phyloP scores from a whole-genome alignment of 495 filamentous ascomycete genomes.

The Amphirosellinia nigrospora region DNA sequence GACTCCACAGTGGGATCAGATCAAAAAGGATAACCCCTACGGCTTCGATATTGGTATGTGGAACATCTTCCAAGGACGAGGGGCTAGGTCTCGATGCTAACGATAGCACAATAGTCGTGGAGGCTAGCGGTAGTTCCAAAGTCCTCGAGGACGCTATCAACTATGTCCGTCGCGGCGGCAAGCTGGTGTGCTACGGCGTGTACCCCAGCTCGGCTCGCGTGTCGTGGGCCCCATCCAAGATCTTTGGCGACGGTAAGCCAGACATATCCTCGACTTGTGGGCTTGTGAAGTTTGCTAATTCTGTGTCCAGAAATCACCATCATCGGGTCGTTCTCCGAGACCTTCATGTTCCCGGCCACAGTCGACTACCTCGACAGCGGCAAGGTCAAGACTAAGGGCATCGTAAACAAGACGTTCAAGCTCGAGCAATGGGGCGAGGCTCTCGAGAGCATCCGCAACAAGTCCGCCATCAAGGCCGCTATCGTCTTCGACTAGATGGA shows the following conservation, averaged over 20 bases:
- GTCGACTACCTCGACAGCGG: constrained; percentile 71
- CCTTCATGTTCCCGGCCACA: constrained; percentile 75
- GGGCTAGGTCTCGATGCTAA: constrained; percentile 18
- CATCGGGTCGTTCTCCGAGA: constrained; percentile 71
- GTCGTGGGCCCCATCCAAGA: constrained; percentile 70
- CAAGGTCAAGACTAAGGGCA: constrained; percentile 65
- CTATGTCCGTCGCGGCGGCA: constrained; percentile 71
- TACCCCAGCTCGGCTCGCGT: constrained; percentile 67
- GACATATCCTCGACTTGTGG: neutral
- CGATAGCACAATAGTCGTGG: constrained; percentile 39
- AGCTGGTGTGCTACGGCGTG: constrained; percentile 70
- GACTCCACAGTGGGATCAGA: constrained; percentile 61
- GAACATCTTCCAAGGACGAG: constrained; percentile 37
- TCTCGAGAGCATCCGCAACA: constrained; percentile 64
- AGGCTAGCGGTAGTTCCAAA: constrained; percentile 68
- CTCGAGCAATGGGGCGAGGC: constrained; percentile 61
- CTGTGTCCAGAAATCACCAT: constrained; percentile 70
- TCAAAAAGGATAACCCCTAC: constrained; percentile 70
- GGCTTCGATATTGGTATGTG: constrained; percentile 70
- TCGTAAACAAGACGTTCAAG: constrained; percentile 61
- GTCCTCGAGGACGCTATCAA: constrained; percentile 74
- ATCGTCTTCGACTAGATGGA: constrained; percentile 66
- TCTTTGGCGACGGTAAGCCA: constrained; percentile 50
- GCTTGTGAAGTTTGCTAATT: constrained; percentile 36
- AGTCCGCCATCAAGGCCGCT: constrained; percentile 73